Percentiles rank a stretch among this genome's conserved stretches.
Evolutionary conservation across 805 yeast species (phyloP).

Genomic region (Sugiyamaella americana): DNA sequence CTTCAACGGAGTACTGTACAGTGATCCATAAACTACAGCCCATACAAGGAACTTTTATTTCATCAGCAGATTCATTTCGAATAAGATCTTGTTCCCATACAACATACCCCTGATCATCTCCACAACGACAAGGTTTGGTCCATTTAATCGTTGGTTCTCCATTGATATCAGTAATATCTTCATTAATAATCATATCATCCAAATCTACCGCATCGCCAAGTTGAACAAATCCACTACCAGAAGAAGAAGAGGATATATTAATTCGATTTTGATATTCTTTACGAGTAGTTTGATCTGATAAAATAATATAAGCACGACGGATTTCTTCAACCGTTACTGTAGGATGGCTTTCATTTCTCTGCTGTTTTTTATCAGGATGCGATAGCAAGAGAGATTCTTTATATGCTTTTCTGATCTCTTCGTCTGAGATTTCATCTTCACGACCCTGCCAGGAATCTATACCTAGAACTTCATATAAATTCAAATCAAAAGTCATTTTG

Average conservation of each 20-base stretch:
- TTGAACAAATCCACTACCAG: conserved; percentile 39
- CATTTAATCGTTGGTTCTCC: conserved; percentile 23
- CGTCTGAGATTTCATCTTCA: conserved; percentile 24
- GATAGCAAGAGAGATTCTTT: conserved; percentile 47
- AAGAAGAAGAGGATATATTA: neutral
- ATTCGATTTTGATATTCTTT: conserved; percentile 49
- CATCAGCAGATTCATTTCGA: conserved; percentile 49
- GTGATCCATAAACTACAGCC: conserved; percentile 85
- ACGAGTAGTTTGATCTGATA: conserved; percentile 40
- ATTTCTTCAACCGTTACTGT: conserved; percentile 40
- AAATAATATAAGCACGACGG: conserved; percentile 57
- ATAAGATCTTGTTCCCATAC: conserved; percentile 59
- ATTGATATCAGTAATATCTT: conserved; percentile 15
- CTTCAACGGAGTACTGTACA: conserved; percentile 33
- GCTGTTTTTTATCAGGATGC: conserved; percentile 74
- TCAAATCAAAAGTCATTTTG: neutral
- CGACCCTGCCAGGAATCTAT: conserved; percentile 32
- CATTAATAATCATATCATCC: conserved; percentile 50
- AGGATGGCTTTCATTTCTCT: neutral
- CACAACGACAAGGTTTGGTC: conserved; percentile 32
- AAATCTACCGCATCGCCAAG: conserved; percentile 65
- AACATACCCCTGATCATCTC: conserved; percentile 48
- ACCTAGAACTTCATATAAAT: conserved; percentile 47
- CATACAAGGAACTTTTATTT: conserved; percentile 69
- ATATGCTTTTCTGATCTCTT: conserved; percentile 56